Evolutionary conservation across 1,139 yeast species (phyloP), one percentile per base, ranked within the genome.

Genomic region (Casaregolazyma suthepensis): DNA sequence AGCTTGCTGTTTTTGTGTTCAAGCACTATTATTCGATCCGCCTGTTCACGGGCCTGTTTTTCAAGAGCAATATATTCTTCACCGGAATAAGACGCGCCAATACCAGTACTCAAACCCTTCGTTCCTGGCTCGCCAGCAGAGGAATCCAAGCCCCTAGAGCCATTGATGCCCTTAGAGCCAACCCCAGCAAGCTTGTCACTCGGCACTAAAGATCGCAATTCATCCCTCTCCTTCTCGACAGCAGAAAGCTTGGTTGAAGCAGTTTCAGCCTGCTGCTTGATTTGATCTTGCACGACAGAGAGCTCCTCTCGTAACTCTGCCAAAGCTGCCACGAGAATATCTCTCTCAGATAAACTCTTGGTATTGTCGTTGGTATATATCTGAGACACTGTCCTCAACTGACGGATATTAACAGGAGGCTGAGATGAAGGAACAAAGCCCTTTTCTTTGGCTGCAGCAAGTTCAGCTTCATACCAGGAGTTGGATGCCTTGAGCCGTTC

Each of bases 281-380:
- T 59, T 50, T 63, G 61, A 12, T 56, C 54, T 54, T 68, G 67
- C 20, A 71, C 71, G 7, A 56, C 61, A 37, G 64, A 61, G 18
- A 71, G 59, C 57, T 72, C 74, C 5, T 63, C 65, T 54, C 69
- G 66, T 45, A 71, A 58, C 50, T 63, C 70, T n/a, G 58, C 58
- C 15, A 68, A 57, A 1, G 71, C 70, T 35, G 64, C 61, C 10
- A 64, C 56, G 20, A 67, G 57, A 26, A 66, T 64, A 23, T 63
- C 68, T 1, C 68, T 59, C 52, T 66, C 69, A 2, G 63, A 55
- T 13, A 66, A 51, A 5, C 66, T 55, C 6, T 52, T 57, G 5
- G 59, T 52, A 29, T 57, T 64, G 49, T 66, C 70, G 19, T 61
- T 64, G 19, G 68, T 63, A 13, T 64, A 52, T 20, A 64, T 56